Evolutionary conservation across 2,329 filamentous ascomycete genomes (phyloP).

Genomic region (Aphanocladium album): DNA sequence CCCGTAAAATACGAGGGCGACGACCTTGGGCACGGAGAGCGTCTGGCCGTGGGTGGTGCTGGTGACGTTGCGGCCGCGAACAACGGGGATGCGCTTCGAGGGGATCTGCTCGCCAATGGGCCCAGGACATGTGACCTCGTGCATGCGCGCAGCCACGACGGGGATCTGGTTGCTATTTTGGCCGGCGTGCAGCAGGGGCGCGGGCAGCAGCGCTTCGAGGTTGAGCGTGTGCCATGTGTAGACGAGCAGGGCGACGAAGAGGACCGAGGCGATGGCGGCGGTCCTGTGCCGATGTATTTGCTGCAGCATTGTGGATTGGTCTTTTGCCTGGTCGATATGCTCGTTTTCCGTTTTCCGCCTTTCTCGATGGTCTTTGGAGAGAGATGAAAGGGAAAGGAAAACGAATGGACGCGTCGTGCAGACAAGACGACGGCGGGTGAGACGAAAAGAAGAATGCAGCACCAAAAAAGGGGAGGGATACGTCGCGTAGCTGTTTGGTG

Average conservation of each 20-base stretch:
- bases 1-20: conserved; percentile 43
- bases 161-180: neutral
- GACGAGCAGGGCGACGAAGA: conserved; percentile 7
- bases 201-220: conserved; percentile 10
- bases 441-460: neutral
- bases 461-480: neutral
- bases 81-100: conserved; percentile 7
- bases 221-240: conserved; percentile 12
- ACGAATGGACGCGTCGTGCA: too few relatives aligned
- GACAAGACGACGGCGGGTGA: too few relatives aligned
- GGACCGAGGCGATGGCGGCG: conserved; percentile 4
- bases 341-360: too few relatives aligned
- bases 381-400: neutral
- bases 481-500: neutral
- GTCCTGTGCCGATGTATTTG: conserved; percentile 2
- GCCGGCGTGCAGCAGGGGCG: conserved; percentile 6
- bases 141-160: neutral
- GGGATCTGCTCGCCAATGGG: neutral
- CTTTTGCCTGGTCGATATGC: neutral
- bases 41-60: conserved; percentile 10
- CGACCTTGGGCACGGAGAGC: conserved; percentile 26
- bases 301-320: neutral
- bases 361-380: neutral
- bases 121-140: conserved; percentile 8
- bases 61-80: conserved; percentile 10